phyloP scores from a whole-genome alignment of 2,329 filamentous ascomycete genomes.

The Penicillium sp. region DNA sequence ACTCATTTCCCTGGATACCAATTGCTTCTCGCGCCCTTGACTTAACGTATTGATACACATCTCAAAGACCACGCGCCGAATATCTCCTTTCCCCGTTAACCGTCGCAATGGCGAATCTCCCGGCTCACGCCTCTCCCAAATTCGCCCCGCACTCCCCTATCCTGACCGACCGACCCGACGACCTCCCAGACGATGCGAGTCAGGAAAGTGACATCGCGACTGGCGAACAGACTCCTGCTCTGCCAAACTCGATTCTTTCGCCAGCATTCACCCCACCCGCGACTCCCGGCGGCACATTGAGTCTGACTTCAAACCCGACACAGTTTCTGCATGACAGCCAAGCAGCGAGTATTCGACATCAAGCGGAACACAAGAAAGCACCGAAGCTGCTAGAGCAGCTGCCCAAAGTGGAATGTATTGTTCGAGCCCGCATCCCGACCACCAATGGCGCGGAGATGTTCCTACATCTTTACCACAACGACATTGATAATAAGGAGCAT shows the following conservation, averaged over 20 bases:
- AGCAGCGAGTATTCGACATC: slow-evolving; percentile 30
- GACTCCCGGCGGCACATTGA: slow-evolving; percentile 46
- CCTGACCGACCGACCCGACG: slow-evolving; percentile 19
- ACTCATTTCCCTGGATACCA: slow-evolving; percentile 12
- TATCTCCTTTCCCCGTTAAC: background rate
- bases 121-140: slow-evolving; percentile 58
- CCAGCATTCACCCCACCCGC: slow-evolving; percentile 56
- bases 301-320: slow-evolving; percentile 32
- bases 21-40: slow-evolving; percentile 20
- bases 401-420: slow-evolving; percentile 88
- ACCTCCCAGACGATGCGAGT: slow-evolving; percentile 24
- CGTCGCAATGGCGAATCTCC: slow-evolving; percentile 56
- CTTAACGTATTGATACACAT: slow-evolving; percentile 8
- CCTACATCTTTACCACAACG: slow-evolving; percentile 90
- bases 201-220: slow-evolving; percentile 27
- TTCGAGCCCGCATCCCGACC: slow-evolving; percentile 92
- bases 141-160: slow-evolving; percentile 46
- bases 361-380: slow-evolving; percentile 53
- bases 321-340: slow-evolving; percentile 36
- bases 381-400: slow-evolving; percentile 75
- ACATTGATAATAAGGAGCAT: slow-evolving; percentile 92
- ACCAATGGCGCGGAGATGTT: slow-evolving; percentile 95
- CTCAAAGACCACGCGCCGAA: background rate
- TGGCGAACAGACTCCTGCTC: slow-evolving; percentile 48
- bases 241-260: slow-evolving; percentile 58